phyloP scores from a whole-genome alignment of 331 rosid species.

The Stylosanthes scabra region DNA sequence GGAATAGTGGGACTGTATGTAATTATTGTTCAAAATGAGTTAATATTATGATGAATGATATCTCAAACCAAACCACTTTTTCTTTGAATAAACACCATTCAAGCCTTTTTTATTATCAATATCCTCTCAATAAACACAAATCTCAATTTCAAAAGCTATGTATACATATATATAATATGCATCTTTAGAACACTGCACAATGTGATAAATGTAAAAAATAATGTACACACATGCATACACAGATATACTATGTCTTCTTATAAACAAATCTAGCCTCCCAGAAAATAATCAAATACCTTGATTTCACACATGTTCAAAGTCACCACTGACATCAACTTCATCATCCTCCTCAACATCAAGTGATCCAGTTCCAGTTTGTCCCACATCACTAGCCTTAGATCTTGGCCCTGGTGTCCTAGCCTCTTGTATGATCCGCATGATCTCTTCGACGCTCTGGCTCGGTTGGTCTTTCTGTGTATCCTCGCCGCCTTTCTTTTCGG shows the following conservation, averaged over 20 bases:
- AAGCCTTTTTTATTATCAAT: constrained; percentile 23
- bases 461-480: constrained; percentile 52
- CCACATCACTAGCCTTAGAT: constrained; percentile 55
- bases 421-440: constrained; percentile 77
- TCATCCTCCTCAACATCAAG: constrained; percentile 61
- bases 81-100: not conserved
- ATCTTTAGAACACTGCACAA: constrained; percentile 29
- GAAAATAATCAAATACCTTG: not conserved
- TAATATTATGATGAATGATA: too few species aligned
- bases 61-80: constrained; percentile 2
- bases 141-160: too few species aligned
- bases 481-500: constrained; percentile 60
- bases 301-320: constrained; percentile 52
- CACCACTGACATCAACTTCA: constrained; percentile 76
- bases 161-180: not conserved
- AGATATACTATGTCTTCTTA: too few species aligned
- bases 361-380: constrained; percentile 51
- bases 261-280: constrained; percentile 32
- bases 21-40: too few species aligned
- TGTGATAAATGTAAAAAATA: constrained; percentile 30
- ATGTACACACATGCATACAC: constrained; percentile 8
- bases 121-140: constrained; percentile 24
- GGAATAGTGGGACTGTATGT: too few species aligned
- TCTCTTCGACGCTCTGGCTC: constrained; percentile 75
- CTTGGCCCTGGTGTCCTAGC: constrained; percentile 70